Base-by-base conservation (phyloP, 768 basidiomycete genomes). In the Naganishia friedmannii region DNA sequence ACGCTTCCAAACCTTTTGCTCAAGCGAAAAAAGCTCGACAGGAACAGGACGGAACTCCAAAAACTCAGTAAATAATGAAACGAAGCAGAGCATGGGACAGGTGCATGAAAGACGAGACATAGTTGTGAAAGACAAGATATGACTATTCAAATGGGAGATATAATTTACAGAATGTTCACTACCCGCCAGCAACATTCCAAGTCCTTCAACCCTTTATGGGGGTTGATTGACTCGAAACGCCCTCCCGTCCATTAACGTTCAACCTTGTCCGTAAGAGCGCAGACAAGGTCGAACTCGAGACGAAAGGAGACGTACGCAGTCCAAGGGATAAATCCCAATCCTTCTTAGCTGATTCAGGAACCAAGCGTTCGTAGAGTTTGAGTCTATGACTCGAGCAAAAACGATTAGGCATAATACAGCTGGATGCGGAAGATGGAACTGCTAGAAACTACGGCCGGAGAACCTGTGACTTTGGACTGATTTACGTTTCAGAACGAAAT, bases 291-390 rank as follows among this genome's bases (percentile, higher is more conserved):
- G 28, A 26, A 29, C 57, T 58, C 37, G 57, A 45, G 60, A 63
- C 60, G 39, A 45, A 45, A 28, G 42, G 60, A 63, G 60, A 63
- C 60, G 60, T 45, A 63, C 26, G 39, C 26, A 45, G 60, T 42
- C 29, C 6, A 29, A 63, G 60, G 39, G 60, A 37, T 26, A 13
- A 42, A 42, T 26, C 60, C 60, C 60, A 5, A 45, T 63, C 39
- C 42, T 63, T 63, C 60, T 63, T 45, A 63, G 60, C 60, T 63
- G 60, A 63, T 63, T 63, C 60, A 63, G 60, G 60, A 63, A 63
- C 60, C 60, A 63, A 63, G 60, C 60, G 60, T 63, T 63, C 60
- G 60, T 63, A 28, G 60, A 63, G 60, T 63, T 63, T 23, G 42
- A 55, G 60, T 45, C 60, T 23, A 23, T 63, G 42, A 63, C 60